Base-by-base conservation (phyloP, 2,329 filamentous ascomycete species). In the Hymenotorrendiella dingleyae region DNA sequence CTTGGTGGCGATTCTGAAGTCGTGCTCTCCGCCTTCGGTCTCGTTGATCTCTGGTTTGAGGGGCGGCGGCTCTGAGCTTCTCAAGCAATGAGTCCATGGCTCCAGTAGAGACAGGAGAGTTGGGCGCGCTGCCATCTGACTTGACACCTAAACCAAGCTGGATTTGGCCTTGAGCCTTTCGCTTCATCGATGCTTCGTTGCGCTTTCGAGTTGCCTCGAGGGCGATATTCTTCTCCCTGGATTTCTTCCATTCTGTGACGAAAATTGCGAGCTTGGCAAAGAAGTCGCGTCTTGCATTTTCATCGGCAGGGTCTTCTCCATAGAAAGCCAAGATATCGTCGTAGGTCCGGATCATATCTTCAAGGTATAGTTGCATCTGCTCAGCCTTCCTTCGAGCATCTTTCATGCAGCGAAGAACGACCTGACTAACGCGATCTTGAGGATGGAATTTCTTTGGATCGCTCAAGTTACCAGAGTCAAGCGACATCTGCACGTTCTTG, bases 381-480 rank as follows among this genome's bases (percentile, higher is more conserved):
- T 96, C 91, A 2, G 93, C 89, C 71, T 97, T 98, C 57, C 91
- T 78, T 49, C 93, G 74, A 16, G 93, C 93, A 54, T 98, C 93
- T 70, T 96, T 97, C 91, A 98, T 97, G 53, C 78, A 83, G 39
- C 91, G 77, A 66, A 95, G 88, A 42, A 95, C 90, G 24, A 97
- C 76, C 65, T 94, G 86, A 49, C 84, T 85, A 32, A 97, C 90
- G 47, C 93, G 86, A 64, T 98, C 93, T 66, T 97, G 87, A 14
- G 93, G 91, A 61, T 98, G 93, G 73, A 98, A 98, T 58, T 91
- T 94, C 73, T 93, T 96, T 33, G 91, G 85, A 61, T 98, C 93
- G 61, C 88, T 95, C 50, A 98, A 71, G 63, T 95, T 97, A 56
- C 93, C 93, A 24, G 82, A 84, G 65, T 98, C 93, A 38, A 98